Evolutionary conservation across 164 flowering plant genomes (phyloP).

Genomic region (Warburgia ugandensis): DNA sequence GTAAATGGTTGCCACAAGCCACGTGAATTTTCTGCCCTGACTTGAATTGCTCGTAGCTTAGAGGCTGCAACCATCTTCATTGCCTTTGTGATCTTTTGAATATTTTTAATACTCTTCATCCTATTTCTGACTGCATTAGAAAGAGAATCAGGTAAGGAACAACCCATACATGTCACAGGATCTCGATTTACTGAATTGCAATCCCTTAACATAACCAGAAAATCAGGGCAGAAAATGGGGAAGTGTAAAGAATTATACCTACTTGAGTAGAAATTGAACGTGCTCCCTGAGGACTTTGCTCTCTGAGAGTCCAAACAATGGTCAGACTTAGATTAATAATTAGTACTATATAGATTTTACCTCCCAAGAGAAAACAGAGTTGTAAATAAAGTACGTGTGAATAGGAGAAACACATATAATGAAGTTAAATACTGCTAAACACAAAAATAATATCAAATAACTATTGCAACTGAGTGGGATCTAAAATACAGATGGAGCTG

Average conservation of each 20-base stretch:
- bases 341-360: background rate
- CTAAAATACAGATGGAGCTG: no score
- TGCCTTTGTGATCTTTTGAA: conserved; percentile 97
- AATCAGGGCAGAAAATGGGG: background rate
- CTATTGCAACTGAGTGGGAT: background rate
- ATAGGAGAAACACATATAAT: background rate
- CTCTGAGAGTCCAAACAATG: conserved; percentile 39
- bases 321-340: background rate
- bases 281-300: conserved; percentile 50
- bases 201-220: no score
- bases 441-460: background rate
- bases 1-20: conserved; percentile 98
- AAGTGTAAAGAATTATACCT: conserved; percentile 34
- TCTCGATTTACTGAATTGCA: no score
- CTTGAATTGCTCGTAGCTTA: conserved; percentile 85
- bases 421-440: background rate
- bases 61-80: conserved; percentile 99
- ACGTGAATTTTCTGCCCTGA: conserved; percentile 89
- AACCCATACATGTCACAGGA: no score
- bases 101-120: conserved; percentile 95
- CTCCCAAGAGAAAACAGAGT: background rate
- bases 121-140: conserved; percentile 71
- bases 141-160: no score
- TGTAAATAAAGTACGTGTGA: background rate
- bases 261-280: conserved; percentile 88